Evolutionary conservation across 23 red algal species (phyloP).

Genomic region (Agarophyton chilense): DNA sequence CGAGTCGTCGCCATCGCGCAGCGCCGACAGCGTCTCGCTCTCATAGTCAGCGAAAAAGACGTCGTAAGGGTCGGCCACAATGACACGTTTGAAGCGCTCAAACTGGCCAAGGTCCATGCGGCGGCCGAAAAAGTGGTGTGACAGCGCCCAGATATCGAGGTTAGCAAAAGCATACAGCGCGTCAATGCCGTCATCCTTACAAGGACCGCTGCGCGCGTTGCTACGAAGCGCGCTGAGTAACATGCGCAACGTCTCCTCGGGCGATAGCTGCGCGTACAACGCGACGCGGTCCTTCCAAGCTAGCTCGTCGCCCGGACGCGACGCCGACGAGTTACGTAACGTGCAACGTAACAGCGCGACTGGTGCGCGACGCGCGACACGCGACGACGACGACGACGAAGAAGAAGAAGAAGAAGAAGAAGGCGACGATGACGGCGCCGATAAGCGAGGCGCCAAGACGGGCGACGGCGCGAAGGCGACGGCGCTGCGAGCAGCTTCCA

Average conservation of each 20-base stretch:
- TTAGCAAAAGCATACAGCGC: slow-evolving; percentile 82
- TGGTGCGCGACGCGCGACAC: no score
- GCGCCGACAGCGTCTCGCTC: slow-evolving; percentile 50
- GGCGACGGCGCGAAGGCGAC: neutral
- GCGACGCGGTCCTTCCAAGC: slow-evolving; percentile 77
- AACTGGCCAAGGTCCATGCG: slow-evolving; percentile 90
- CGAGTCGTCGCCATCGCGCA: slow-evolving; percentile 33
- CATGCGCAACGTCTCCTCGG: slow-evolving; percentile 68
- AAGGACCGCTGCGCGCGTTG: slow-evolving; percentile 41
- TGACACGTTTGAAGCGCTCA: slow-evolving; percentile 80
- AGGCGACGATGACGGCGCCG: neutral
- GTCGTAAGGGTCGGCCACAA: slow-evolving; percentile 62
- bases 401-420: neutral
- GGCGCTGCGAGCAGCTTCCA: neutral
- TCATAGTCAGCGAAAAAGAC: slow-evolving; percentile 54
- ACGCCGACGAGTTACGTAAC: neutral
- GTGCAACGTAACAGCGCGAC: neutral
- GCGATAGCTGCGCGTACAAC: slow-evolving; percentile 74
- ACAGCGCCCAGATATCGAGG: slow-evolving; percentile 79
- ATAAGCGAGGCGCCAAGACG: neutral
- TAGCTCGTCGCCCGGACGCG: slow-evolving; percentile 9
- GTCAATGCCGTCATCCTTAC: slow-evolving; percentile 82
- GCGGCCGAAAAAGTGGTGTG: slow-evolving; percentile 74
- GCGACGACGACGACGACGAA: neutral
- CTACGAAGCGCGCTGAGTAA: slow-evolving; percentile 60